Evolutionary conservation across 805 yeast species (phyloP), one percentile per base, ranked within the genome.

Genomic region (Candida ficus): DNA sequence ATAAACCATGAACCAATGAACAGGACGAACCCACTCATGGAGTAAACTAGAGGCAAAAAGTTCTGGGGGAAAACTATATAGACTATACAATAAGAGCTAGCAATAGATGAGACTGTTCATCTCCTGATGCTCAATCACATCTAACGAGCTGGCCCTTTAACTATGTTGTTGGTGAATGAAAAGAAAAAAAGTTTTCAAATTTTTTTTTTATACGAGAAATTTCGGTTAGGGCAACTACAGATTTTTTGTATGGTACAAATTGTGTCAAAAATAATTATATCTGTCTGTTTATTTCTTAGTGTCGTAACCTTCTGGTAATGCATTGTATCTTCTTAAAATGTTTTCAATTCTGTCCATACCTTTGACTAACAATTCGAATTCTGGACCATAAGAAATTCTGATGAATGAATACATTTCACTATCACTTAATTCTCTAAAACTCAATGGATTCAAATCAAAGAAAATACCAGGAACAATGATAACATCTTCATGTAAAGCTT

Each of bases 401-500:
- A 76, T 78, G 49, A 66, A 76, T 40, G 75, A 73, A 52, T 75
- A 76, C 80, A 78, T 75, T 30, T 71, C 77, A 29, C 74, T 76
- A 46, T 76, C 83, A 43, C 67, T 75, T 38, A 76, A 58, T 38
- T 64, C 67, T 52, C 70, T 55, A 49, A 67, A 56, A 33, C 68
- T 65, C 39, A 64, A 70, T 4, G 83, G 83, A 47, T 76, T 76
- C 47, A 76, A 66, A 53, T 76, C 75, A 54, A 76, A 76, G 63
- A 76, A 76, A 46, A 76, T 76, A 3, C 83, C 83, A 4, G 83
- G 83, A 16, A 76, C 83, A 25, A 73, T 71, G 52, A 76, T 76
- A 11, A 75, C 78, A 49, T 70, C 70, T 48, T 76, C 80, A 50
- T 75, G 80, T 32, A 76, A 60, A 44, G 79, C 75, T 56, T 76